Evolutionary conservation across 805 yeast species (phyloP).

Genomic region (Metschnikowia shivogae): DNA sequence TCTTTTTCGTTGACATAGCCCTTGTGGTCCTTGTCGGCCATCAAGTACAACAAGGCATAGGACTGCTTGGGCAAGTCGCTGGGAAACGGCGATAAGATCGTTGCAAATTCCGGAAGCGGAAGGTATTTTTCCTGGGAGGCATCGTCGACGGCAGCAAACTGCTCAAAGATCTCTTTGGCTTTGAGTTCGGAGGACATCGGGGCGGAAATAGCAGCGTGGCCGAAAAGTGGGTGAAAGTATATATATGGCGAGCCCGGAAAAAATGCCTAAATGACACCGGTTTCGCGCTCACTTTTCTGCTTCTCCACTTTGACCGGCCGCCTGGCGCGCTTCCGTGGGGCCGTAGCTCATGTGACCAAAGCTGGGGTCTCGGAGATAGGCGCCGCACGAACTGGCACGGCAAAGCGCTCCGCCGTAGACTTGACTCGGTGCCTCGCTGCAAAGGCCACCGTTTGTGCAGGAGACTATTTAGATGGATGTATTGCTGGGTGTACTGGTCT

Average conservation of each 20-base stretch:
- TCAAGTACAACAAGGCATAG: slow-evolving; percentile 59
- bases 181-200: slow-evolving; percentile 17
- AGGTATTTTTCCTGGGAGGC: slow-evolving; percentile 22
- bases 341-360: slow-evolving; percentile 5
- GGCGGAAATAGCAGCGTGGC: slow-evolving; percentile 1
- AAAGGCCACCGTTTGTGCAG: too few species aligned
- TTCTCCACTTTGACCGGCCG: slow-evolving; percentile 3
- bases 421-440: too few species aligned
- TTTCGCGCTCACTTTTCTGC: slow-evolving; percentile 5
- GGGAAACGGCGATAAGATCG: slow-evolving; percentile 39
- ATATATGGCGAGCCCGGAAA: slow-evolving; percentile 4
- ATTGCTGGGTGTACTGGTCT: too few species aligned
- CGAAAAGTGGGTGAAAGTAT: neutral
- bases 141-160: slow-evolving; percentile 31
- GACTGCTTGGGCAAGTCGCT: slow-evolving; percentile 36
- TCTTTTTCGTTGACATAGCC: slow-evolving; percentile 69
- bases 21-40: slow-evolving; percentile 68
- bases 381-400: slow-evolving; percentile 2
- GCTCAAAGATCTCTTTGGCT: slow-evolving; percentile 33
- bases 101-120: slow-evolving; percentile 33
- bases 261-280: slow-evolving; percentile 4
- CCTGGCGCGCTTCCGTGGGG: slow-evolving; percentile 6
- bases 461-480: too few species aligned
- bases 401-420: too few species aligned
- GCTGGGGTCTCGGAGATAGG: slow-evolving; percentile 4